Evolutionary conservation across 1,284 basidiomycete species (phyloP), one percentile per base, ranked within the genome.

Genomic region (Marasmius sp.): DNA sequence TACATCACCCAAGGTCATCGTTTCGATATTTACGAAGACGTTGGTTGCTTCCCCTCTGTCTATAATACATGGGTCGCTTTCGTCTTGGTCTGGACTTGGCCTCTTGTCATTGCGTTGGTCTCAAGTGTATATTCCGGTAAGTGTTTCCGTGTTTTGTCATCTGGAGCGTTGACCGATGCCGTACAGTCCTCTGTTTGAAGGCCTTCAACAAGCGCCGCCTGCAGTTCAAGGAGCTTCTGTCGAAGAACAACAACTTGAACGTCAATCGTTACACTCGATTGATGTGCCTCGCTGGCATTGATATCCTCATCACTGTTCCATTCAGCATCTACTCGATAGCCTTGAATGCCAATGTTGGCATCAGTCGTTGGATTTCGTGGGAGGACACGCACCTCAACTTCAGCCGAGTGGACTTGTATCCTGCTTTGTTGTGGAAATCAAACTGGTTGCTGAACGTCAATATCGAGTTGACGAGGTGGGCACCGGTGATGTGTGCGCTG

Each of bases 201-300:
- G 67, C 75, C 7, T 79, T 81, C 68, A 70, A 71, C 61, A 70
- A 75, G 60, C 74, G 73, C 39, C 75, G 74, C 4, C 51, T 70
- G 1, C 75, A 80, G 58, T 79, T 79, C 70, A 75, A 75, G 45
- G 69, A 76, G 58, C 60, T 79, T 11, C 70, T 81, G 10, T 75
- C 78, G 11, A 64, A 59, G 58, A 71, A 75, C 64, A 69, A 61
- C 60, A 77, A 76, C 57, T 69, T 81, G 36, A 77, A 64, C 58
- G 53, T 72, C 12, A 74, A 71, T 63, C 81, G 80, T 11, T 88
- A 89, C 70, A 66, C 88, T 65, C 87, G 89, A 6, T 78, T 92
- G 9, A 85, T 91, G 79, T 75, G 77, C 8, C 75, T 92, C 9
- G 81, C 85, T 5, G 67, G 68, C 22, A 61, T 76, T 3, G 86